Conservation (phyloP, 768 basidiomycete genomes). For the Pulveroboletus sp. region DNA sequence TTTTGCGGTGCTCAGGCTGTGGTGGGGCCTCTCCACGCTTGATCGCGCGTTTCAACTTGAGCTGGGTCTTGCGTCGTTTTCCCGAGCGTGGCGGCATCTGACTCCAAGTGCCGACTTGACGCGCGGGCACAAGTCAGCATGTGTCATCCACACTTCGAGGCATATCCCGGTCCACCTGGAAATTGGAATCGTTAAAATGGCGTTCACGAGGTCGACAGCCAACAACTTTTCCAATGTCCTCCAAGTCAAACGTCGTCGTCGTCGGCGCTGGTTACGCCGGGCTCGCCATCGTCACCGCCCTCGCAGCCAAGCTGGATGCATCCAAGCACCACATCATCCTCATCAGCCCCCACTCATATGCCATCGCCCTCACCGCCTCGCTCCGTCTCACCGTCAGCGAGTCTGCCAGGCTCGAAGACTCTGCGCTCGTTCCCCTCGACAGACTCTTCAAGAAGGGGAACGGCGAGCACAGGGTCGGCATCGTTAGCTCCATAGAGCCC, state of each 20-base stretch:
- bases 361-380: conserved; percentile 46
- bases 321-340: conserved; percentile 51
- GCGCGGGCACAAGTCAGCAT: too few species aligned
- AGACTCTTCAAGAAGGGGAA: conserved; percentile 46
- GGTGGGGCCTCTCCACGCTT: conserved; percentile 71
- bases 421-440: conserved; percentile 50
- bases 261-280: conserved; percentile 58
- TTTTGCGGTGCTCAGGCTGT: conserved; percentile 26
- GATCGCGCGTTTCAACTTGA: conserved; percentile 76
- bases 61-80: conserved; percentile 68
- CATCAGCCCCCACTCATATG: conserved; percentile 50
- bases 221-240: conserved; percentile 1
- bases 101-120: background rate
- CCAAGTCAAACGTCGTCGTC: conserved; percentile 44
- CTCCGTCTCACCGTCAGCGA: conserved; percentile 49
- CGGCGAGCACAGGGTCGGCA: conserved; percentile 36
- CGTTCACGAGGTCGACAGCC: background rate
- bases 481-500: conserved; percentile 40
- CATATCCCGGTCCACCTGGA: background rate
- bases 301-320: conserved; percentile 50
- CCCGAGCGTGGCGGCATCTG: conserved; percentile 40
- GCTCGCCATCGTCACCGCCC: conserved; percentile 39
- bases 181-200: background rate
- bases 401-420: conserved; percentile 38
- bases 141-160: too few species aligned